Evolutionary conservation across 108 stramenopile species (phyloP), one percentile per base, ranked within the genome.

Genomic region (Schizochytrium sp.): DNA sequence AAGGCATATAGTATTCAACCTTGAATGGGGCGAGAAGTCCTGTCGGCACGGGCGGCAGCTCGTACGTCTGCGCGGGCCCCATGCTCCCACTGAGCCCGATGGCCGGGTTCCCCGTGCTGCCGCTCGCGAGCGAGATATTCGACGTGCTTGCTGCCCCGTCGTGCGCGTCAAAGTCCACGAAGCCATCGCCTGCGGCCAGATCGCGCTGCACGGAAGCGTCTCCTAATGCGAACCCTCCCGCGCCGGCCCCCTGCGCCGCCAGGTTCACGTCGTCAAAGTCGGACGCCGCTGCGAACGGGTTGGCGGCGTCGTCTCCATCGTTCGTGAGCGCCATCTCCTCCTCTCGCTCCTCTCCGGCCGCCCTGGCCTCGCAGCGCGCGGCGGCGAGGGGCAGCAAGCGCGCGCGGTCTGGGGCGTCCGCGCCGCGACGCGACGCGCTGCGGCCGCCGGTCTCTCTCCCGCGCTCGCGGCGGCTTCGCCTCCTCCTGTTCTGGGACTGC

Each of bases 1-100:
- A 51, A 5, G 88, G 88, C 45, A 29, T 72, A n/a, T 89, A 89
- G 55, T 57, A 89, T 48, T 88, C 72, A 6, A 89, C 87, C 25
- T 69, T 69, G 34, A 69, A 23, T 4, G 63, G 63, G 0, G 63
- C 63, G 21, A 69, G 63, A 18, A 69, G 41, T 6, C 63, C 63
- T 23, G 63, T 69, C 10, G 63, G 63, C 41, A 69, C 63, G 10
- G 63, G 63, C 41, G 63, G 63, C 63, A 69, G 63, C 34, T 69
- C 41, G 41, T 69, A 28, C 10, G 63, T 69, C 41, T 69, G 34
- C 41, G 63, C 63, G 41, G 63, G 63, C 8, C 63, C 63, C 63
- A 69, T 69, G 63, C 63, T 28, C 34, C 63, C 63, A 4, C 63
- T 69, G 21, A 69, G 14, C 41, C 41, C 63, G 21, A 18, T 18